These are phyloP conservation scores for Aristolochia contorta DNA, from an alignment of 164 flowering plant species.

Conservation along the genomic window DNA sequence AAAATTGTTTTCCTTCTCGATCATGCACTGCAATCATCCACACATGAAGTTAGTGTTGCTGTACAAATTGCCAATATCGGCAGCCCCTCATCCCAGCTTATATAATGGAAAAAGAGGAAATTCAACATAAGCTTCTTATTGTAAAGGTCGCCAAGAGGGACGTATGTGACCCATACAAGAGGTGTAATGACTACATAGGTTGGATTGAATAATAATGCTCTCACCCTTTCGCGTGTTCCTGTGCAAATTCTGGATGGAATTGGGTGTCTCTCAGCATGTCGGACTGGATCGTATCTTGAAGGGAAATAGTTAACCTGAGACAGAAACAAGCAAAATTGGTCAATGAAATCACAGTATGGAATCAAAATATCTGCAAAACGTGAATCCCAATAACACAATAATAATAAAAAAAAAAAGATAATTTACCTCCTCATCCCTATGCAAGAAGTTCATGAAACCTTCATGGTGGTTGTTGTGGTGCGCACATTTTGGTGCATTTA, in stretches of 20 bases:
- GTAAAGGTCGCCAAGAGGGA: too few species aligned
- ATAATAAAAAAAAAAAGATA: neutral
- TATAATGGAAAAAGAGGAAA: too few species aligned
- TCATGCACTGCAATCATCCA: slow-evolving; percentile 38
- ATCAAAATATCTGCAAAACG: neutral
- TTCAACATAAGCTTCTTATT: too few species aligned
- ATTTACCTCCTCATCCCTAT: slow-evolving; percentile 94
- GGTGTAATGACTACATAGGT: too few species aligned
- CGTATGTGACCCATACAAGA: too few species aligned
- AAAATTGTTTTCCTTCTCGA: slow-evolving; percentile 94
- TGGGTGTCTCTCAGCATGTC: slow-evolving; percentile 84
- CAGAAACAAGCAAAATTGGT: too few species aligned
- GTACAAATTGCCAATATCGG: too few species aligned
- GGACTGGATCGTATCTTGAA: slow-evolving; percentile 82
- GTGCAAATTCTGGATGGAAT: slow-evolving; percentile 37
- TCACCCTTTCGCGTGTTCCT: slow-evolving; percentile 81
- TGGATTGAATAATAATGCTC: slow-evolving; percentile 7
- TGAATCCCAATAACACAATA: too few species aligned
- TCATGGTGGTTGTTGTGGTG: slow-evolving; percentile 97
- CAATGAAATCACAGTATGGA: too few species aligned
- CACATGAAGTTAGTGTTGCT: too few species aligned
- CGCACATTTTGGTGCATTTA: slow-evolving; percentile 84
- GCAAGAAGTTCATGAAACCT: slow-evolving; percentile 97
- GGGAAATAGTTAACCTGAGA: slow-evolving; percentile 92
- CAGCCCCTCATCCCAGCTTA: too few species aligned